Base-by-base conservation (phyloP, 768 basidiomycete species). In the Rhizopogon rudus region DNA sequence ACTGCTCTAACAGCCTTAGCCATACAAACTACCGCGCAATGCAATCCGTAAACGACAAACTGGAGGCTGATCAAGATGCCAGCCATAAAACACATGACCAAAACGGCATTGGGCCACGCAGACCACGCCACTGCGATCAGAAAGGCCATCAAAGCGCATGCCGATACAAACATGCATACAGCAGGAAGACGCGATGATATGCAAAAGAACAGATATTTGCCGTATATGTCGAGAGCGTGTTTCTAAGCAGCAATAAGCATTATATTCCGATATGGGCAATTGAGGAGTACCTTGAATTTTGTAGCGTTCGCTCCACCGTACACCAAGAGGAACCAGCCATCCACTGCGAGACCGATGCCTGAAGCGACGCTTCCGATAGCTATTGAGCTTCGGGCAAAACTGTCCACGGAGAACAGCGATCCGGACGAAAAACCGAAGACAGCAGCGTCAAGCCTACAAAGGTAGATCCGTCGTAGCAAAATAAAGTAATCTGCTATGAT, bases 191-290 rank as follows among this genome's bases (percentile, higher is more conserved):
- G 79, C 6, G 87, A 75, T 1, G 83, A 81, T 13, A 90, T 74
- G 29, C 82, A 75, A 66, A 90, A 90, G 72, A 87, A 88, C 54
- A 86, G 73, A 65, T 85, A 86, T 9, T 77, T 76, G 22, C 72
- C 74, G 58, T 81, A 85, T 33, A 88, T 57, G 61, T 87, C 87
- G 7, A 62, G 67, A 0, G 87, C 77, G 25, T 78, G 75, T 5
- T 42, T 57, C 79, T 84, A 49, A 25, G 22, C 2, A 58, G 28
- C 5, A 7, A 8, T 49, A 9, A 49, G 33, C 14, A 22, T 49
- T 33, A 22, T 37, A 5, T 6, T 25, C 20, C 8, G 14, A 25
- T 25, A 35, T 16, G 20, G 5, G 20, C 0, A 9, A 16, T 2
- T 5, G 35, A 49, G n/a, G 35, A 67, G 79, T 39, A 84, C 86